Evolutionary conservation across 139 green algal genomes (phyloP), one percentile per base, ranked within the genome.

Genomic region (Pleodorina starrii): DNA sequence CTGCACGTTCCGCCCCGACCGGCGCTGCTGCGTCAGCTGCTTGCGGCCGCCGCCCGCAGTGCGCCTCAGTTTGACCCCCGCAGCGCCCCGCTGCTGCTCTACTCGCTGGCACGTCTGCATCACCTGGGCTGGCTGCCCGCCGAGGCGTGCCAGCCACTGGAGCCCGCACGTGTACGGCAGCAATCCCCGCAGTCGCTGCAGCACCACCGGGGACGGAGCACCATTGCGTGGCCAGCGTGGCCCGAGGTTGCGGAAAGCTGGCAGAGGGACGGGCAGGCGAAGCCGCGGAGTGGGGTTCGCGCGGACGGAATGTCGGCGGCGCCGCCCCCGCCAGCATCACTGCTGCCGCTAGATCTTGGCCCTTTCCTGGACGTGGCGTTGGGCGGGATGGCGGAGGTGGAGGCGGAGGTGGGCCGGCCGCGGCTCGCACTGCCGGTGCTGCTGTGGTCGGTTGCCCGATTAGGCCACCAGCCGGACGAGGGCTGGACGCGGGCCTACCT

Each of bases 21-120:
- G 21, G 27, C 35, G 0, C 79, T 86, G 79, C 57, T 86, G 40
- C 35, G 3, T 17, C 10, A 9, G 14, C 38, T 86, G 38, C 57
- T 86, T 9, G 25, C 4, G 23, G 57, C 79, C 48, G 79, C 79
- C 5, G 10, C 12, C 0, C 57, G 40, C 57, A 19, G 38, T 1
- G 79, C 79, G 9, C 38, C 38, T 0, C 17, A 71, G 25, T 63
- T 86, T 23, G 40, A 43, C 11, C 10, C 79, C 5, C 57, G 46
- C 38, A 76, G 57, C 79, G 79, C 79, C 4, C 50, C 79, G 36
- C 79, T 76, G 57, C 40, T 86, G 57, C 40, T 86, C 21, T 86
- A 75, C 57, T 36, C 32, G 38, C 40, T 86, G 57, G 79, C 59
- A 3, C 38, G 57, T 2, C 14, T 75, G 27, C 27, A 36, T 0